Base-by-base conservation (phyloP, 2,329 filamentous ascomycete genomes). In the Tothia fuscella region DNA sequence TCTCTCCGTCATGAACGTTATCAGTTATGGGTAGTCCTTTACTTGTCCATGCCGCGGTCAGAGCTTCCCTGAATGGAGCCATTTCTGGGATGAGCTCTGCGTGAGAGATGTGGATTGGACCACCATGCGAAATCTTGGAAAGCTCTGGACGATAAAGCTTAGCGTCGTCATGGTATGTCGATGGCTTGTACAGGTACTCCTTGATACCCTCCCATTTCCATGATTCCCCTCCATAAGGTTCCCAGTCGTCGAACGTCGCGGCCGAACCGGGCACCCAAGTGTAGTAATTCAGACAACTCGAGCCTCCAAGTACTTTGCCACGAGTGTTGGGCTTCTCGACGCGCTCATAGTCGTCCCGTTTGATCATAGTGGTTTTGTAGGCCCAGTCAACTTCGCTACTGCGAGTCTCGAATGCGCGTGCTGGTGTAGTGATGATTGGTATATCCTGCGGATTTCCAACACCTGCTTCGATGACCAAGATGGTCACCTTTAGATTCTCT, bases 241-340 rank as follows among this genome's bases (percentile, higher is more conserved):
- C 62, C 66, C 66, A 70, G 43, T 62, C 56, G 47, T 70, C 71
- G 49, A 74, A 79, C 0, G 74, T 78, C 3, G 64, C 63, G 41
- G 68, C 67, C 43, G 65, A 71, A 2, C 75, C 76, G 1, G 68
- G 72, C 4, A 76, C 63, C 75, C 75, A 80, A 12, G 74, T 77
- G 55, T 72, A 78, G 54, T 79, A 80, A 58, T 80, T 80, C 37
- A 75, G 54, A 29, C 63, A 71, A 0, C 66, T 70, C 45, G 69
- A 73, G 13, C 76, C 75, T 26, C 75, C 75, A 0, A 79, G 69
- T 2, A 64, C 64, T 56, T 74, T 75, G 7, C 76, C 71, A 30
- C 74, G 66, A 7, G 74, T 76, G 52, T 78, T 78, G 34, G 73
- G 74, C 60, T 78, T 77, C 24, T 79, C 74, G 28, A 78, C 61